A percentile compares a stretch with the other conserved stretches of the same genome.
Evolutionary conservation across 805 yeast genomes (phyloP).

Genomic region (Cyberlindnera americana): DNA sequence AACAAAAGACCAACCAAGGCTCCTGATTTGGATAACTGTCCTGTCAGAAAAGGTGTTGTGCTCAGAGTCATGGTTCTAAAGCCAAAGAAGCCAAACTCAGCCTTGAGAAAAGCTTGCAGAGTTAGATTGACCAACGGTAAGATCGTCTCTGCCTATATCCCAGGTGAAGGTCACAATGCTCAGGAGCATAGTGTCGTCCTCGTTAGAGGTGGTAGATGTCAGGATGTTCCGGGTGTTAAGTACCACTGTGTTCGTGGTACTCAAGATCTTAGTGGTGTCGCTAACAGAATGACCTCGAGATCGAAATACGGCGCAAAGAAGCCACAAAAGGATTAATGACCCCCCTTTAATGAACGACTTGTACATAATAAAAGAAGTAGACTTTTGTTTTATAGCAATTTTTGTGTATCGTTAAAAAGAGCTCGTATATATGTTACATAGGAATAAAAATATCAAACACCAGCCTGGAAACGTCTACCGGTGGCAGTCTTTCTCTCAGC

Average conservation of each 20-base stretch:
- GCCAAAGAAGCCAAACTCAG: conserved; percentile 98
- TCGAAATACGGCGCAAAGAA: conserved; percentile 92
- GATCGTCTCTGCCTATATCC: conserved; percentile 87
- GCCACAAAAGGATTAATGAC: conserved; percentile 46
- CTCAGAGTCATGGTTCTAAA: conserved; percentile 90
- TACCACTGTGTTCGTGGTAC: conserved; percentile 93
- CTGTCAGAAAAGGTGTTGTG: conserved; percentile 91
- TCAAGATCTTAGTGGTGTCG: conserved; percentile 90
- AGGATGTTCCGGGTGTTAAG: conserved; percentile 97
- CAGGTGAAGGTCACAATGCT: conserved; percentile 98
- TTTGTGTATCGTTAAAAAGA: conserved; percentile 1
- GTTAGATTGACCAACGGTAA: conserved; percentile 90
- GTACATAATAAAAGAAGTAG: conserved; percentile 3
- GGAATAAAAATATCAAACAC: conserved; percentile 2
- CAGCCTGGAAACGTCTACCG: conserved; percentile 28
- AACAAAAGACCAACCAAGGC: conserved; percentile 50
- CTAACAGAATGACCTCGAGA: conserved; percentile 84
- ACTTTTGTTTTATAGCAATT: conserved; percentile 5
- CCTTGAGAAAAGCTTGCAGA: conserved; percentile 95
- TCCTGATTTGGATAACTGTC: conserved; percentile 80
- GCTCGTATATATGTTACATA: background rate
- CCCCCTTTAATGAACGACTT: background rate
- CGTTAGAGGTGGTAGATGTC: conserved; percentile 98
- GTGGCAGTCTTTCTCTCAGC: conserved; percentile 38
- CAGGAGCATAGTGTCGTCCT: conserved; percentile 96